A percentile compares a stretch with the other conserved stretches of the same genome.
Conservation (phyloP, 2,329 filamentous ascomycete genomes). For the Karstenula rhodostoma region DNA sequence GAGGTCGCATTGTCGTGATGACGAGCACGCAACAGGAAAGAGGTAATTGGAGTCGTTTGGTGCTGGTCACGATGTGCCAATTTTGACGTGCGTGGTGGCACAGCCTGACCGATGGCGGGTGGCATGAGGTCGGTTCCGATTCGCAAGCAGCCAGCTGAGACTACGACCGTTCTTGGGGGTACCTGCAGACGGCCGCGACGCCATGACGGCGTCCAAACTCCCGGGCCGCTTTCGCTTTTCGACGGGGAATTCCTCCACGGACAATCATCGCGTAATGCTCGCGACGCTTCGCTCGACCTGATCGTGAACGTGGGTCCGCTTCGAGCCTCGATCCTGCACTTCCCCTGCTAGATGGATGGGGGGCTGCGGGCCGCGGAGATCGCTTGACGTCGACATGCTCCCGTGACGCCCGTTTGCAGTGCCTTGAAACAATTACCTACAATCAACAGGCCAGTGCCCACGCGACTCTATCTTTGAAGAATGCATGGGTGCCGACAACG, state of each 20-base stretch:
- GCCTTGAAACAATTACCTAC: neutral
- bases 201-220: neutral
- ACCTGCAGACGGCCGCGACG: constrained; percentile 6
- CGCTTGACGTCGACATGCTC: neutral
- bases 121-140: constrained; percentile 2
- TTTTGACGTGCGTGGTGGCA: constrained; percentile 6
- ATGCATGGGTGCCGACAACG: neutral
- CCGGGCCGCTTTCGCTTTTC: constrained; percentile 9
- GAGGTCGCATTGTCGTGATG: no score
- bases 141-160: constrained; percentile 2
- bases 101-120: constrained; percentile 5
- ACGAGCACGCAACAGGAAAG: neutral
- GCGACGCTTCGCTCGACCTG: neutral
- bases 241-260: neutral
- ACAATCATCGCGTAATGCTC: neutral
- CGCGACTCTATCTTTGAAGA: neutral
- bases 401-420: neutral
- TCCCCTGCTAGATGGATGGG: constrained; percentile 1
- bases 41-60: constrained; percentile 5
- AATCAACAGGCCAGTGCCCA: neutral
- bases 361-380: constrained; percentile 6
- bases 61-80: neutral
- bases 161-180: constrained; percentile 8
- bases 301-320: neutral
- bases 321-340: constrained; percentile 20